A percentile compares a stretch with the other conserved stretches of the same genome.
These are phyloP conservation scores for Picea abies DNA, from an alignment of 83 land plant genomes.

Conservation along the genomic window DNA sequence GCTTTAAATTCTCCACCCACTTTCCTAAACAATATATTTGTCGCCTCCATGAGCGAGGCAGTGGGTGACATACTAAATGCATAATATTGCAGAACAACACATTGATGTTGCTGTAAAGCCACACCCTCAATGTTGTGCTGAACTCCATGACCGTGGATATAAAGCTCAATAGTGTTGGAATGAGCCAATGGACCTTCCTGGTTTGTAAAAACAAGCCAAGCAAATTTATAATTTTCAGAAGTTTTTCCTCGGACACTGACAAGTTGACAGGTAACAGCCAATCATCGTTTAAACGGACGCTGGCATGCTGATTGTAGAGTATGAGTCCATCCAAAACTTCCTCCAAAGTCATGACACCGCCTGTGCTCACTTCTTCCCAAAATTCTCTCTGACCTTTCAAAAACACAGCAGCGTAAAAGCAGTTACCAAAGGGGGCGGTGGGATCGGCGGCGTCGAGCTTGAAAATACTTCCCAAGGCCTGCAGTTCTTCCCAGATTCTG, in stretches of 20 bases:
- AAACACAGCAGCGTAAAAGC: too few relatives aligned
- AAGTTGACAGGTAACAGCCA: background rate
- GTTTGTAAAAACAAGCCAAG: background rate
- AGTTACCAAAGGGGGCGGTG: too few relatives aligned
- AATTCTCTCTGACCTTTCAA: too few relatives aligned
- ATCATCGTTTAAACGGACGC: background rate
- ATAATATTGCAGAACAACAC: too few relatives aligned
- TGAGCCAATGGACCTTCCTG: background rate
- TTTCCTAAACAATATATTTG: background rate
- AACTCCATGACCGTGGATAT: background rate
- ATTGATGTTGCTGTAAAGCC: background rate
- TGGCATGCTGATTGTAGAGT: background rate
- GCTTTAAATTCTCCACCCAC: background rate
- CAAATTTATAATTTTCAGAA: background rate
- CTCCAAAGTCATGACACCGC: too few relatives aligned
- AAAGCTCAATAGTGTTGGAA: background rate
- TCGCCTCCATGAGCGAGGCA: background rate
- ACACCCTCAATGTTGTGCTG: background rate
- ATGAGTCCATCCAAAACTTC: background rate
- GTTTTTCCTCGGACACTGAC: background rate
- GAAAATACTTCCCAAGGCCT: too few relatives aligned
- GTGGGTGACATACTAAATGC: background rate
- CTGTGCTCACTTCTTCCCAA: too few relatives aligned
- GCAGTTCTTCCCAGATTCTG: too few relatives aligned
- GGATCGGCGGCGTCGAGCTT: too few relatives aligned